Base-by-base conservation (phyloP, 768 basidiomycete species). In the Suillus sp. region DNA sequence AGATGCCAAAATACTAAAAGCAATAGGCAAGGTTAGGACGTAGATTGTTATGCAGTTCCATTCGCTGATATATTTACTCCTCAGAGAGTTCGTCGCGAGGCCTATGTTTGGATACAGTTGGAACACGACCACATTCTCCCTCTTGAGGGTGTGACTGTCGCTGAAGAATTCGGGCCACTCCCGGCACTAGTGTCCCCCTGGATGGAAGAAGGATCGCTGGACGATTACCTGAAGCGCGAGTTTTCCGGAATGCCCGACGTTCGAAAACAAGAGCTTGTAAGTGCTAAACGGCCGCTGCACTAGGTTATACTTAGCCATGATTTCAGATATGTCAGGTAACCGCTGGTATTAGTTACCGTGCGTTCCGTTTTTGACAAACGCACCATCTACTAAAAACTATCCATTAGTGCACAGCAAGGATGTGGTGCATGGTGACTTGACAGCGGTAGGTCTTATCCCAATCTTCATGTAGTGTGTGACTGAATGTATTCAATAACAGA, bases 371-470 rank as follows among this genome's bases (percentile, higher is more conserved):
- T 53, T 32, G 3, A 20, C 18, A 20, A 30, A 11, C n/a, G n/a
- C n/a, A 22, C 3, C 6, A 35, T 35, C 8, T 22, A 54, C 53
- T 35, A 16, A 35, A 55, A 7, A 22, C 7, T 35, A 35, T 35
- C 11, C 6, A n/a, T 13, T 38, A 65, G 64, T 59, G 16, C 64
- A 65, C n/a, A 63, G 62, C 9, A 30, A 35, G 40, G 66, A 71
- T n/a, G 74, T 83, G 30, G 72, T 82, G 16, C 83, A 81, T 55
- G 81, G 81, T 0, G 81, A 84, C 57, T 70, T 83, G 35, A 80
- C 79, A 63, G 81, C 78, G n/a, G 81, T 81, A 57, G 54, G 70
- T 68, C 43, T 35, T 4, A 14, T 30, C 5, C 3, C 22, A 8
- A 18, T 55, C 45, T 2, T 42, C 34, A 27, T 51, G 38, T 18